Percentiles rank a stretch among this genome's conserved stretches.
Evolutionary conservation across 345 rosid species (phyloP).

Genomic region (Citrus medica): DNA sequence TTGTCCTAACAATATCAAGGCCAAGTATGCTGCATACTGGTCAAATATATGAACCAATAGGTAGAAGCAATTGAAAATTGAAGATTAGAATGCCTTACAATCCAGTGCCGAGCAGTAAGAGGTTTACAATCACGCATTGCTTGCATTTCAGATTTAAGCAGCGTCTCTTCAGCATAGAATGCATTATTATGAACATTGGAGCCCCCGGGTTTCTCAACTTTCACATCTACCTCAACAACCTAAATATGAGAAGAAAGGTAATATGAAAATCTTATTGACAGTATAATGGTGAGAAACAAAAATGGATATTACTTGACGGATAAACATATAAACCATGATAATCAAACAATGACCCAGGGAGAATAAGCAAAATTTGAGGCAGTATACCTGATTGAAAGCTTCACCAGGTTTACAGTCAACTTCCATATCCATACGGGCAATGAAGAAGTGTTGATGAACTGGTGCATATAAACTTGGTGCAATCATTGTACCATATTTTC

Average conservation of each 20-base stretch:
- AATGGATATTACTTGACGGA: not conserved
- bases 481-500: constrained; percentile 86
- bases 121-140: constrained; percentile 88
- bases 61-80: not conserved
- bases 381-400: constrained; percentile 72
- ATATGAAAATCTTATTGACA: not conserved
- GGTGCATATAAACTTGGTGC: constrained; percentile 94
- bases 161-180: constrained; percentile 76
- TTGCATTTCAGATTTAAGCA: constrained; percentile 67
- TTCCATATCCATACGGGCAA: constrained; percentile 92
- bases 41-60: not conserved
- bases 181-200: constrained; percentile 86
- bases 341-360: not conserved
- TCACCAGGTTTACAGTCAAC: constrained; percentile 92
- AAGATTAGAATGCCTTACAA: constrained; percentile 50
- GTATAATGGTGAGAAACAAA: not conserved
- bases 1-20: not conserved
- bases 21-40: not conserved
- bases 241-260: constrained; percentile 5
- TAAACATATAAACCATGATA: not conserved
- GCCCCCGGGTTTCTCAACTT: constrained; percentile 75
- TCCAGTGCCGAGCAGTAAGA: constrained; percentile 83
- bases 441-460: constrained; percentile 90
- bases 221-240: constrained; percentile 85
- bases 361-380: not conserved